These are phyloP conservation scores for Podospora bellae-mahoneyi DNA, from an alignment of 495 filamentous ascomycete genomes.

Conservation along the genomic window DNA sequence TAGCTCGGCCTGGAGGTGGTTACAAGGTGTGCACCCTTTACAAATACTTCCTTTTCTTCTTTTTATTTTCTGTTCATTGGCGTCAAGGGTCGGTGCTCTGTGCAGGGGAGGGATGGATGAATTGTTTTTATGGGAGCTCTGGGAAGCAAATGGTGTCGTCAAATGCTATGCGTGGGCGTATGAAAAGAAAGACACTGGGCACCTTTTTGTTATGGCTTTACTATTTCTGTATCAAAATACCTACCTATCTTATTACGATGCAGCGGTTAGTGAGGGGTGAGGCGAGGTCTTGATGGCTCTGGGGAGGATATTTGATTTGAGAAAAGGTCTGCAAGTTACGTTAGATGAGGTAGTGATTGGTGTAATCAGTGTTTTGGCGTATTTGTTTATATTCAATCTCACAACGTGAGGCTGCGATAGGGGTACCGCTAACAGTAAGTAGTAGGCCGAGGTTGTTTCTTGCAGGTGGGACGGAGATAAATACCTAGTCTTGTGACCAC, in stretches of 20 bases:
- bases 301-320: background rate
- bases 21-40: too few species aligned
- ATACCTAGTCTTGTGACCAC: too few species aligned
- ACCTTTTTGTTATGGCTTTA: background rate
- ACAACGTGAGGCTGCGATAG: too few species aligned
- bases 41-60: background rate
- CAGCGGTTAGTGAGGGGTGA: background rate
- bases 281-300: background rate
- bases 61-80: conserved; percentile 8
- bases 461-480: too few species aligned
- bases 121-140: background rate
- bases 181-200: conserved; percentile 12
- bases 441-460: too few species aligned
- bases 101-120: background rate
- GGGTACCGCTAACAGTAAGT: too few species aligned
- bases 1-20: too few species aligned
- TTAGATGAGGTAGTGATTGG: background rate
- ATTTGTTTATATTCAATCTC: background rate
- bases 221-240: background rate
- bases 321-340: background rate
- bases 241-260: too few species aligned
- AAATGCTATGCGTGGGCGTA: conserved; percentile 7
- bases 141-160: conserved; percentile 3
- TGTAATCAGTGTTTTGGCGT: background rate
- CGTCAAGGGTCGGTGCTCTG: background rate